Base-by-base conservation (phyloP, 192 early-diverging fungal genomes). In the Coemansia aciculifera region DNA sequence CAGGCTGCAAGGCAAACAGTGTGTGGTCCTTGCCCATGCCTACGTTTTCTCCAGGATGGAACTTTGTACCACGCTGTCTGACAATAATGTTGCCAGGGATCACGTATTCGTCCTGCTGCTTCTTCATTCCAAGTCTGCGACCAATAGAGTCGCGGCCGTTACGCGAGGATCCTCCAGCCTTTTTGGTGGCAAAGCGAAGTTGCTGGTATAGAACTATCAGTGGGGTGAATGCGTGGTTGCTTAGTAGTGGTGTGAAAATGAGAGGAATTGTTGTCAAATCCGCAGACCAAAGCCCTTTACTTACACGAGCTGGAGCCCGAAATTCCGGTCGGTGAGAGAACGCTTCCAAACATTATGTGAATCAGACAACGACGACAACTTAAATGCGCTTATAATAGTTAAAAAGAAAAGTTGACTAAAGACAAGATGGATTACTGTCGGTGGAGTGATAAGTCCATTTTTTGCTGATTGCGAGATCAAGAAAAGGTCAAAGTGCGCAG, bases 11-110 rank as follows among this genome's bases (percentile, higher is more conserved):
- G 15, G 92, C 92, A 74, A 74, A 92, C 44, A 92, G 68, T 17
- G 92, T 93, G 75, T 90, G 89, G 76, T 93, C 92, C 67, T 89
- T 89, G 64, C 92, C 92, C 59, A 90, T 87, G 13, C 85, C 87
- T 67, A 91, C 92, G 67, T 93, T 87, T 67, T 92, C 90, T 15
- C 92, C 92, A 9, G 92, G 88, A 59, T 90, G 88, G 68, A 92
- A 92, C 65, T 86, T 83, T 56, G 90, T 92, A 5, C 92, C 92
- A 59, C 90, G 81, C 71, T 94, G 92, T 68, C 92, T 87, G 44
- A 91, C 88, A 69, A 94, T 89, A 61, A 94, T 92, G 71, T 91
- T 90, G 32, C 92, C 92, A 1, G 89, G 84, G 43, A 89, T 80
- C 23, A 92, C 92, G 40, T 81, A 83, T 73, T 93, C 87, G 59